phyloP scores from a whole-genome alignment of 495 filamentous ascomycete genomes.

The Talaromyces nanjingensis region DNA sequence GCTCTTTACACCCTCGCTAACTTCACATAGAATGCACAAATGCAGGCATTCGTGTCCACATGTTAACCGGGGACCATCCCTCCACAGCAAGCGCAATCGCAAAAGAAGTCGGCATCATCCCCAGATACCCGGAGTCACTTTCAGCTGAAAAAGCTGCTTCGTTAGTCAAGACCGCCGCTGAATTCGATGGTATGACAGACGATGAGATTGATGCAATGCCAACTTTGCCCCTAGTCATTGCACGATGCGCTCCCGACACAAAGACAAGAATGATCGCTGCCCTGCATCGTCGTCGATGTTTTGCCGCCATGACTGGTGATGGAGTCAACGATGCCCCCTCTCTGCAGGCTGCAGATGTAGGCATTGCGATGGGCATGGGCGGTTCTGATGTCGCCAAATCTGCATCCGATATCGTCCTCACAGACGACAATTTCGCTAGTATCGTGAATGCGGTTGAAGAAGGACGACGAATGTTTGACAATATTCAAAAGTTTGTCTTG shows the following conservation, averaged over 20 bases:
- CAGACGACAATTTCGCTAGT: conserved; percentile 80
- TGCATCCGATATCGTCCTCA: conserved; percentile 79
- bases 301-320: conserved; percentile 70
- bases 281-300: conserved; percentile 56
- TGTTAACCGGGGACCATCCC: conserved; percentile 66
- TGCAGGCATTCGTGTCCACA: conserved; percentile 68
- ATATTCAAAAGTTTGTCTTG: conserved; percentile 77
- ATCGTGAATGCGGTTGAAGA: conserved; percentile 70
- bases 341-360: conserved; percentile 70
- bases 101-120: conserved; percentile 61
- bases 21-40: conserved; percentile 47
- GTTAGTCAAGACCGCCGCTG: conserved; percentile 54
- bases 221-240: conserved; percentile 59
- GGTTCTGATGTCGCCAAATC: conserved; percentile 90
- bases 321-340: conserved; percentile 84
- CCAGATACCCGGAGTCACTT: conserved; percentile 45
- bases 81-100: conserved; percentile 62
- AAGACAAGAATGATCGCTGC: conserved; percentile 69
- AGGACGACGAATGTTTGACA: conserved; percentile 68
- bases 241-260: conserved; percentile 60
- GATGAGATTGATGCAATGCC: conserved; percentile 54
- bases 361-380: conserved; percentile 76
- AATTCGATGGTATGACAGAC: conserved; percentile 57
- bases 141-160: conserved; percentile 40
- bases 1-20: conserved; percentile 13